Percentiles rank a stretch among this genome's conserved stretches.
Conservation (phyloP, 2,329 filamentous ascomycete genomes). For the Basipetospora sp. region DNA sequence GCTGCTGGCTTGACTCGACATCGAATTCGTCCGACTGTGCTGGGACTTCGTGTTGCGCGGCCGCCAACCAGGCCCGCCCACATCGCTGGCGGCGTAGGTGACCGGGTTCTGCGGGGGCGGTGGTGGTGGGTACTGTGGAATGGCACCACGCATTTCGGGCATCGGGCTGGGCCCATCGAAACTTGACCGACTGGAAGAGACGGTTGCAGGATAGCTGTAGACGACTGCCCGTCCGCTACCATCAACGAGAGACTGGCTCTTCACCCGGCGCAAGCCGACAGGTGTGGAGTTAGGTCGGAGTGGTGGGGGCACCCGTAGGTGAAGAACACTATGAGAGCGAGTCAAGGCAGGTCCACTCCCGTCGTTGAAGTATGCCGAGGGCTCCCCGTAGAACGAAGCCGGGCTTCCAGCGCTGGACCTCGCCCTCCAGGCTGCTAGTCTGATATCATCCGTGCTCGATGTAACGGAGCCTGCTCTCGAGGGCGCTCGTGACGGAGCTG, state of each 20-base stretch:
- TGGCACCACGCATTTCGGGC: conserved; percentile 8
- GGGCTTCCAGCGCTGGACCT: conserved; percentile 4
- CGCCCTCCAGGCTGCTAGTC: not conserved
- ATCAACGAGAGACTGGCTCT: conserved; percentile 9
- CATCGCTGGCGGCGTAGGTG: conserved; percentile 5
- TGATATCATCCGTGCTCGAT: conserved; percentile 1
- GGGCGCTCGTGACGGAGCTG: conserved; percentile 2
- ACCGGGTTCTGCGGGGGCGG: not conserved
- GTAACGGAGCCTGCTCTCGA: conserved; percentile 2
- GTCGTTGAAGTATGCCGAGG: conserved; percentile 6
- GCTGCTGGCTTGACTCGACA: too few species aligned
- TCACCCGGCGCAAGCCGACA: conserved; percentile 10
- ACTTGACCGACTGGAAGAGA: conserved; percentile 5
- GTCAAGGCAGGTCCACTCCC: conserved; percentile 25
- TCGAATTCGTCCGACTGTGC: conserved; percentile 18
- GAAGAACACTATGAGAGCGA: conserved; percentile 20
- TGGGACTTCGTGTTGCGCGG: conserved; percentile 13
- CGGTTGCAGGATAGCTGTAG: conserved; percentile 11
- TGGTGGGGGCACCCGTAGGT: conserved; percentile 11
- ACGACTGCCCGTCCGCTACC: conserved; percentile 12
- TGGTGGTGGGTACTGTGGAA: not conserved
- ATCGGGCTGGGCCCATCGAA: conserved; percentile 9
- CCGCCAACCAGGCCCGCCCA: conserved; percentile 13
- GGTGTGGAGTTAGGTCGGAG: conserved; percentile 23
- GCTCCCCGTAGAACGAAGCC: conserved; percentile 4